A percentile compares a stretch with the other conserved stretches of the same genome.
phyloP scores from a whole-genome alignment of 1,284 basidiomycete species.

The Heterobasidion occidentale region DNA sequence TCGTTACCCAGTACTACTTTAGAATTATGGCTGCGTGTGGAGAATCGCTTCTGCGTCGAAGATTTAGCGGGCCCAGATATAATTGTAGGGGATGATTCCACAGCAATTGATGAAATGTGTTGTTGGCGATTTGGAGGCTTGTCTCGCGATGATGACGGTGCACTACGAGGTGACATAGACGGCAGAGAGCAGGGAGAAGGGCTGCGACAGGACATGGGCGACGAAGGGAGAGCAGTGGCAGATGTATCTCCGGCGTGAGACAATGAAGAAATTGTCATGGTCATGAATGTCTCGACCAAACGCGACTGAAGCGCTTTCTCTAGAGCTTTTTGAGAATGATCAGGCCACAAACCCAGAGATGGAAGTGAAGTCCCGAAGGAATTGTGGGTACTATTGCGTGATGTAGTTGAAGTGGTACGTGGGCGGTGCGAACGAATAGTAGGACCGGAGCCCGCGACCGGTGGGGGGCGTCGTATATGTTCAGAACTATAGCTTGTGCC shows the following conservation, averaged over 20 bases:
- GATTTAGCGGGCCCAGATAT: neutral
- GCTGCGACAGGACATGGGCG: neutral
- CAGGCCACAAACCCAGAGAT: slow-evolving; percentile 4
- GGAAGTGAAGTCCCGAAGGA: slow-evolving; percentile 3
- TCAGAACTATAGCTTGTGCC: slow-evolving; percentile 3
- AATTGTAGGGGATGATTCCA: neutral
- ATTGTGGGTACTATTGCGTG: slow-evolving; percentile 27
- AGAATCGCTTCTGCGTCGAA: neutral
- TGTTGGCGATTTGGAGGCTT: neutral
- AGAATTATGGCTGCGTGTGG: too few species aligned
- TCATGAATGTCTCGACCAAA: slow-evolving; percentile 73
- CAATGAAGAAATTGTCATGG: slow-evolving; percentile 35
- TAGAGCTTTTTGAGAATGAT: slow-evolving; percentile 49
- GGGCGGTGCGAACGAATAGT: slow-evolving; percentile 30
- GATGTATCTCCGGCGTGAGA: neutral
- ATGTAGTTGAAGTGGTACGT: slow-evolving; percentile 44
- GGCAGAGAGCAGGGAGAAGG: neutral
- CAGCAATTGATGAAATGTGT: neutral
- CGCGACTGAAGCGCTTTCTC: slow-evolving; percentile 67
- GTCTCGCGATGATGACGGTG: neutral
- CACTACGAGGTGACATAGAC: neutral
- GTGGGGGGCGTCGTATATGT: slow-evolving; percentile 7
- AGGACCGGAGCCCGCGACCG: slow-evolving; percentile 9
- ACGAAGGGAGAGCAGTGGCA: neutral
- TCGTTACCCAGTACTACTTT: neutral